Conservation (phyloP, 177 flowering plant genomes). For the Tripterygium wilfordii region DNA sequence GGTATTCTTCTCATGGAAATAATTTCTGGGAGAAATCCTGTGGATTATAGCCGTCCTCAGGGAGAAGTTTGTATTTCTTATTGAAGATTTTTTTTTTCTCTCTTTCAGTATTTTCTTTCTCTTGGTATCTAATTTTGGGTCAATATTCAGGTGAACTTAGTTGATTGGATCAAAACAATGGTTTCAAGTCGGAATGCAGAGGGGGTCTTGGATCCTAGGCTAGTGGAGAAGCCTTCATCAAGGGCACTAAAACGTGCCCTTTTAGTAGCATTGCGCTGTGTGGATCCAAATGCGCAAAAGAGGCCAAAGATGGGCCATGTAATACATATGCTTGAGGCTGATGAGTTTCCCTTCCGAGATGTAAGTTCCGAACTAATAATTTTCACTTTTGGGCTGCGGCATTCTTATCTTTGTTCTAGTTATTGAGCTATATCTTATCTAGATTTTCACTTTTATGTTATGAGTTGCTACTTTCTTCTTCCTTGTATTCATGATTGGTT, state of each 20-base stretch:
- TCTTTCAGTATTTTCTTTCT: background rate
- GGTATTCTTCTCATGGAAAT: slow-evolving; percentile 77
- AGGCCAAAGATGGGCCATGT: slow-evolving; percentile 81
- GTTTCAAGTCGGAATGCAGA: slow-evolving; percentile 51
- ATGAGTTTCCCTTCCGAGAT: slow-evolving; percentile 60
- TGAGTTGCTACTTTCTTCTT: too few species aligned
- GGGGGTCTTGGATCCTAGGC: slow-evolving; percentile 61
- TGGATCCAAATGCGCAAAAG: slow-evolving; percentile 63
- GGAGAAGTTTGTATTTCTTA: slow-evolving; percentile 47
- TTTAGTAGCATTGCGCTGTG: slow-evolving; percentile 60
- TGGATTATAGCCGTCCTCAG: slow-evolving; percentile 64
- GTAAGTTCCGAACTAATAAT: too few species aligned
- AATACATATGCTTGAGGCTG: slow-evolving; percentile 71
- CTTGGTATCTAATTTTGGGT: background rate
- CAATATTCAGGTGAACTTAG: slow-evolving; percentile 51
- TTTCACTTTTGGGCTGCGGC: too few species aligned
- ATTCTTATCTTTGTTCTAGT: background rate
- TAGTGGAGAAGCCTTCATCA: slow-evolving; percentile 54
- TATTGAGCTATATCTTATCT: background rate
- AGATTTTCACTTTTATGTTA: background rate
- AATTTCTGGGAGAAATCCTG: slow-evolving; percentile 68
- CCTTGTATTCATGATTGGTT: too few species aligned
- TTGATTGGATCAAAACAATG: slow-evolving; percentile 73
- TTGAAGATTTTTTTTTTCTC: too few species aligned
- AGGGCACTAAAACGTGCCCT: slow-evolving; percentile 64